Evolutionary conservation across 2,329 filamentous ascomycete genomes (phyloP).

Genomic region (Didymella keratinophila): DNA sequence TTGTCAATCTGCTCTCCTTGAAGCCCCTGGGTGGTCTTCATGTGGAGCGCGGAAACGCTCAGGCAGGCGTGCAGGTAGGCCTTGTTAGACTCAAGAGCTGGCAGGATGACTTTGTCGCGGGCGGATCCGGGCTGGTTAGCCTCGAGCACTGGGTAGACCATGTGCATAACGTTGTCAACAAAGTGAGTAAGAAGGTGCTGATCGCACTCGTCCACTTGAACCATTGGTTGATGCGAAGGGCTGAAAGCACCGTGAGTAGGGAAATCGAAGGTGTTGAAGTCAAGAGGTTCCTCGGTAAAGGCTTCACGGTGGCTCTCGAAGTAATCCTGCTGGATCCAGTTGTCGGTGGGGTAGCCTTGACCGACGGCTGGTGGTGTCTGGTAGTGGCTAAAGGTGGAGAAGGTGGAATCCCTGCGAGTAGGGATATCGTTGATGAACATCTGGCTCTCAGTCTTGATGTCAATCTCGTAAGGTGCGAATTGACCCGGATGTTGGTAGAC

Average conservation of each 20-base stretch:
- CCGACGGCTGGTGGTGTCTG: slow-evolving; percentile 78
- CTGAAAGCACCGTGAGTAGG: slow-evolving; percentile 70
- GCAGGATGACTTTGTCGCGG: slow-evolving; percentile 82
- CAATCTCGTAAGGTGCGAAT: slow-evolving; percentile 86
- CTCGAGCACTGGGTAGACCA: slow-evolving; percentile 92
- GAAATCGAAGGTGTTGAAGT: slow-evolving; percentile 86
- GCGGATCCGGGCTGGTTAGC: slow-evolving; percentile 86
- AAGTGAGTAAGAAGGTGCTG: slow-evolving; percentile 90
- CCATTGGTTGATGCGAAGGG: slow-evolving; percentile 71
- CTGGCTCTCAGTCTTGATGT: slow-evolving; percentile 94
- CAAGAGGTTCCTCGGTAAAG: slow-evolving; percentile 63
- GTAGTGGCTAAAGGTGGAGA: slow-evolving; percentile 93
- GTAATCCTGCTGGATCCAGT: slow-evolving; percentile 76
- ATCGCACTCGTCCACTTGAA: slow-evolving; percentile 88
- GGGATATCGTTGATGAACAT: slow-evolving; percentile 93
- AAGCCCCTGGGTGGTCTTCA: slow-evolving; percentile 77
- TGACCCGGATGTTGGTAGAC: slow-evolving; percentile 63
- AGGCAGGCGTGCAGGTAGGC: slow-evolving; percentile 95
- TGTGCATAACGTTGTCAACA: slow-evolving; percentile 82
- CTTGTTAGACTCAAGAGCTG: slow-evolving; percentile 88
- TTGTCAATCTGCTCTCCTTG: slow-evolving; percentile 79
- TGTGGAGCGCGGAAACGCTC: slow-evolving; percentile 89
- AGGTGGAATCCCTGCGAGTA: slow-evolving; percentile 82
- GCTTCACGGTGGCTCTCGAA: slow-evolving; percentile 74
- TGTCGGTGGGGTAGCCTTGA: slow-evolving; percentile 70